phyloP scores from a whole-genome alignment of 371 early-diverging fungal species.

The Apophysomyces variabilis region DNA sequence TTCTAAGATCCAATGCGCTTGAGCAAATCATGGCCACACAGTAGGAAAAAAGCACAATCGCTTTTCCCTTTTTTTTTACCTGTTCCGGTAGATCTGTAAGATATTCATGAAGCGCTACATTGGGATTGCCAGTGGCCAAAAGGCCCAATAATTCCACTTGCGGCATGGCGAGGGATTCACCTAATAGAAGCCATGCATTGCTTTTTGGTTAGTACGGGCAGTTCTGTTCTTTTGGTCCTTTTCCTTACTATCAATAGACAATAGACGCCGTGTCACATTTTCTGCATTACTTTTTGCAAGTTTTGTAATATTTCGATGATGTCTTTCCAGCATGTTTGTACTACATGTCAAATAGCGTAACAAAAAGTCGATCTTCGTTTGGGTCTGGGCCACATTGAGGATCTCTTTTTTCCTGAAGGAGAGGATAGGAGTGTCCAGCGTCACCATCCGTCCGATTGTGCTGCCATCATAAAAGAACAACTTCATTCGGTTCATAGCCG shows the following conservation, averaged over 20 bases:
- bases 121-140: constrained; percentile 11
- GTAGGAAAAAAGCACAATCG: too few relatives aligned
- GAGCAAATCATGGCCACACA: neutral
- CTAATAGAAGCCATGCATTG: neutral
- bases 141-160: constrained; percentile 14
- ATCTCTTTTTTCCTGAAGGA: constrained; percentile 5
- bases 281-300: constrained; percentile 6
- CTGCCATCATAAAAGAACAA: neutral
- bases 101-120: constrained; percentile 10
- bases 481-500: neutral
- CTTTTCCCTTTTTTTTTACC: neutral
- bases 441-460: neutral
- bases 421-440: neutral
- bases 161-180: constrained; percentile 6
- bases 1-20: neutral
- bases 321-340: neutral
- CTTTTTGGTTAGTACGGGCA: too few relatives aligned
- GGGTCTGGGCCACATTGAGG: constrained; percentile 9
- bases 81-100: constrained; percentile 13
- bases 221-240: constrained; percentile 2
- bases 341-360: constrained; percentile 7
- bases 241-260: neutral
- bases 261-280: constrained; percentile 2
- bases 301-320: neutral
- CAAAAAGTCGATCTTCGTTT: constrained; percentile 8